phyloP scores from a whole-genome alignment of 768 basidiomycete species.

The Psilocybe cubensis region DNA sequence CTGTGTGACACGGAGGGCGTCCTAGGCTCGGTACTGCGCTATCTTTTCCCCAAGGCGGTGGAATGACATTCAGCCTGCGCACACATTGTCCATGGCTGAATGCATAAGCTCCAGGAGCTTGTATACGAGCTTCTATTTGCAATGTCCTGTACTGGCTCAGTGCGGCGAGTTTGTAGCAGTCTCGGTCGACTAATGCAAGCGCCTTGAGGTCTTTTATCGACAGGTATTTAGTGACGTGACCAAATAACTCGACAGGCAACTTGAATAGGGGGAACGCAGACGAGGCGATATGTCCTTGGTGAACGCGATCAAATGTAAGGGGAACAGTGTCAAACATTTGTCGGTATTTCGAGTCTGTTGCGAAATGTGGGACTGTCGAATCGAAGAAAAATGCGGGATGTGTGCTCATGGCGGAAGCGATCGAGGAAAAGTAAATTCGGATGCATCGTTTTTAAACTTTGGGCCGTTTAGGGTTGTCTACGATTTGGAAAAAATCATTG shows the following conservation, averaged over 20 bases:
- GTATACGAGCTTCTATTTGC: constrained; percentile 18
- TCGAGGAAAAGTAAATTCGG: not conserved
- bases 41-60: not conserved
- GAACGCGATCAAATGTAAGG: constrained; percentile 27
- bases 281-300: constrained; percentile 14
- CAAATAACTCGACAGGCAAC: constrained; percentile 31
- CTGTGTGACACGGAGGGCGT: not conserved
- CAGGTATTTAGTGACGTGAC: constrained; percentile 26
- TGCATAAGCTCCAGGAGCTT: not conserved
- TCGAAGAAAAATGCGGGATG: not conserved
- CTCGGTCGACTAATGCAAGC: constrained; percentile 30
- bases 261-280: constrained; percentile 28
- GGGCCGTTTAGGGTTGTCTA: not conserved
- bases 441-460: not conserved
- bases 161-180: constrained; percentile 27
- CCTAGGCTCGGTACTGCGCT: not conserved
- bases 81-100: not conserved
- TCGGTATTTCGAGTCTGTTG: not conserved
- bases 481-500: not conserved
- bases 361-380: not conserved
- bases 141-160: constrained; percentile 25
- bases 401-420: not conserved
- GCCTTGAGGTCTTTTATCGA: constrained; percentile 23
- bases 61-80: not conserved
- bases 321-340: constrained; percentile 15